Conservation (phyloP, 163 green algal species). For the Chlorella variabilis region DNA sequence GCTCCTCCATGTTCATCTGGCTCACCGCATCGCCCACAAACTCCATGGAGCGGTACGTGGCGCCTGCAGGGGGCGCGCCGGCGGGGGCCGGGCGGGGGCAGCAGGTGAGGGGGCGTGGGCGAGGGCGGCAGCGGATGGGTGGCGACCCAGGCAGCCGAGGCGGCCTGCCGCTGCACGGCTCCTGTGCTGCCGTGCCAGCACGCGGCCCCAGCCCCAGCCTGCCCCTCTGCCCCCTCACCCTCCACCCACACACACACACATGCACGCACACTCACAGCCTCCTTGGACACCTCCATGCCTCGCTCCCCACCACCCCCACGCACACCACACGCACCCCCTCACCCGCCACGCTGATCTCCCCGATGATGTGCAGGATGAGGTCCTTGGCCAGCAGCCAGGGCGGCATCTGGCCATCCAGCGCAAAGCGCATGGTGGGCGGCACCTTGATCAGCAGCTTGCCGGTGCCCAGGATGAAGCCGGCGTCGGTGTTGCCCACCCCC, state of each 20-base stretch:
- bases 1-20: conserved; percentile 95
- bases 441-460: conserved; percentile 98
- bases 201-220: no score
- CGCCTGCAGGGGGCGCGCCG: conserved; percentile 64
- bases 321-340: background rate
- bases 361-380: conserved; percentile 95
- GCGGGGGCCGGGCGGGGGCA: background rate
- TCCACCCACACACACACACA: no score
- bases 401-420: conserved; percentile 95
- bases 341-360: conserved; percentile 86
- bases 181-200: no score
- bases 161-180: no score
- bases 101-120: background rate
- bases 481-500: conserved; percentile 96
- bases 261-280: background rate
- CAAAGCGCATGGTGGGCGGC: conserved; percentile 93
- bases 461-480: conserved; percentile 96
- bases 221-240: no score
- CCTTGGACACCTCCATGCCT: background rate
- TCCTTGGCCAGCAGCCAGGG: conserved; percentile 92
- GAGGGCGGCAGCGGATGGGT: background rate
- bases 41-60: conserved; percentile 97
- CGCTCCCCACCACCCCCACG: background rate
- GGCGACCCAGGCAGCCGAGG: no score
- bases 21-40: conserved; percentile 84